Conservation (phyloP, 2,329 filamentous ascomycete species). For the Fusarium duplospermum region DNA sequence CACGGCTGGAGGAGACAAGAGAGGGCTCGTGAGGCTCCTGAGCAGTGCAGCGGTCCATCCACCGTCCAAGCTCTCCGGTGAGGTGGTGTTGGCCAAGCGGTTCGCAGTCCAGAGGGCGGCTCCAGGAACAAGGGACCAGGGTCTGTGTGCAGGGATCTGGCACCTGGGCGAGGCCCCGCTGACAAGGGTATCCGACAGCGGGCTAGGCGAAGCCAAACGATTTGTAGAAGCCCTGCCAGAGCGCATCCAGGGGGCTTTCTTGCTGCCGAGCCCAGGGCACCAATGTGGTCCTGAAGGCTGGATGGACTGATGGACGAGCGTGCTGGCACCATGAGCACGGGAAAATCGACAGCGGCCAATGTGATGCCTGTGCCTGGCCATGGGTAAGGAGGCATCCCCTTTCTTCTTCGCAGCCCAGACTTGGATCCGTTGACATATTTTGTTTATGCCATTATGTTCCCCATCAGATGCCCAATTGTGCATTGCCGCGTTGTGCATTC, state of each 20-base stretch:
- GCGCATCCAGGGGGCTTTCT: constrained; percentile 25
- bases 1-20: constrained; percentile 26
- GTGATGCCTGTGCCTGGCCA: constrained; percentile 32
- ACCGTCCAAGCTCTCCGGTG: constrained; percentile 41
- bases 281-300: background rate
- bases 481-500: constrained; percentile 13
- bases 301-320: constrained; percentile 41
- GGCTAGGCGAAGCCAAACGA: constrained; percentile 32
- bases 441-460: constrained; percentile 41
- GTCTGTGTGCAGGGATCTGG: constrained; percentile 16
- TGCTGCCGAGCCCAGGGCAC: constrained; percentile 33
- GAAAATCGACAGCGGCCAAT: constrained; percentile 39
- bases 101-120: constrained; percentile 34
- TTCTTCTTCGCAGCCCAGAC: constrained; percentile 21
- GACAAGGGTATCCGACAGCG: constrained; percentile 32
- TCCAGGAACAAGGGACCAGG: constrained; percentile 33
- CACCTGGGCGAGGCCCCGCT: constrained; percentile 14
- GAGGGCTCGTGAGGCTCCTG: constrained; percentile 15
- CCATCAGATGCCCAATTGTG: constrained; percentile 25
- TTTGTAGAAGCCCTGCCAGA: constrained; percentile 13
- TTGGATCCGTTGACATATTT: constrained; percentile 30
- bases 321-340: constrained; percentile 33
- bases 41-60: constrained; percentile 33
- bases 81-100: constrained; percentile 39
- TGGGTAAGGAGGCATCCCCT: constrained; percentile 16